A percentile compares a stretch with the other conserved stretches of the same genome.
Evolutionary conservation across 1,284 basidiomycete species (phyloP).

Genomic region (Tylopilus sp.): DNA sequence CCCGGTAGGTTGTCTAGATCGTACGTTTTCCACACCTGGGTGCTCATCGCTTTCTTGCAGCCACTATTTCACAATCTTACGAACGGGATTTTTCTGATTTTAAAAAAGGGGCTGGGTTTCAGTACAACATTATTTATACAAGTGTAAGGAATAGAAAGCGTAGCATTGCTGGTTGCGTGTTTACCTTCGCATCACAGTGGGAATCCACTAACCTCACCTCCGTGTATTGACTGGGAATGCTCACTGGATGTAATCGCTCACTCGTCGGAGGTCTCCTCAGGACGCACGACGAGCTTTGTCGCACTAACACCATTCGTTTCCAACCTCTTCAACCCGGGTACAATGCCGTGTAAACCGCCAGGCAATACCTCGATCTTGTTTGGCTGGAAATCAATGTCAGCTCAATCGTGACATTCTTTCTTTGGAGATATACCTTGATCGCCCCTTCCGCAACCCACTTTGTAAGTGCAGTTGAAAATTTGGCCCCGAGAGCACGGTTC

Average conservation of each 20-base stretch:
- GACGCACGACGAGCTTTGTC: constrained; percentile 30
- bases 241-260: neutral
- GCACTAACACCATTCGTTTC: constrained; percentile 24
- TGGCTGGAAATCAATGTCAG: constrained; percentile 15
- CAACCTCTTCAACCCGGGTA: constrained; percentile 21
- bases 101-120: too few species aligned
- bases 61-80: too few species aligned
- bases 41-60: too few species aligned
- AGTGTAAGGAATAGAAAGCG: too few species aligned
- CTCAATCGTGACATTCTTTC: neutral
- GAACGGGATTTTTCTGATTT: too few species aligned
- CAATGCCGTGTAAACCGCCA: constrained; percentile 21
- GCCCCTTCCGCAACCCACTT: constrained; percentile 28
- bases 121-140: too few species aligned
- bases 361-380: constrained; percentile 32
- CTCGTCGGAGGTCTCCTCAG: constrained; percentile 21
- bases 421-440: constrained; percentile 26
- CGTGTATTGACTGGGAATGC: too few species aligned
- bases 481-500: constrained; percentile 23
- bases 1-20: neutral
- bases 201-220: too few species aligned
- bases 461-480: constrained; percentile 21
- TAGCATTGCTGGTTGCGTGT: too few species aligned
- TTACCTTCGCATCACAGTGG: too few species aligned
- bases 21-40: neutral